phyloP scores from a whole-genome alignment of 371 early-diverging fungal species.

The Basidiobolus heterosporus region DNA sequence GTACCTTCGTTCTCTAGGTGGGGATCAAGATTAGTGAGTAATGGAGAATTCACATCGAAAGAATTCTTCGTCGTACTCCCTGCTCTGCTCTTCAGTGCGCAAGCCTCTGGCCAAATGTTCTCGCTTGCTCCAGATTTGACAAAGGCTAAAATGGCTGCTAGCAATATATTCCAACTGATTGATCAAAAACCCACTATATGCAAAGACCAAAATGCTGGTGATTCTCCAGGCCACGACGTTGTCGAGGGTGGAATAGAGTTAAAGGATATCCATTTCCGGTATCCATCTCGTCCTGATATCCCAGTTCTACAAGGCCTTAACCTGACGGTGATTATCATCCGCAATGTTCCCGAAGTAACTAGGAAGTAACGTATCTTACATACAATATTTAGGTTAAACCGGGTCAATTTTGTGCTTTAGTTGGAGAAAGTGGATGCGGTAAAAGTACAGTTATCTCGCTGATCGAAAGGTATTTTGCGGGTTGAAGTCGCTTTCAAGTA shows the following conservation, averaged over 20 bases:
- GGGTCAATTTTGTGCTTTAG: constrained; percentile 72
- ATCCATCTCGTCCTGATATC: constrained; percentile 45
- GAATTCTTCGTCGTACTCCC: constrained; percentile 7
- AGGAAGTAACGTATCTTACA: too few species aligned
- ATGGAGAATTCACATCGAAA: constrained; percentile 8
- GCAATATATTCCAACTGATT: constrained; percentile 48
- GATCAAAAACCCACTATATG: constrained; percentile 35
- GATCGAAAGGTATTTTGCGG: constrained; percentile 36
- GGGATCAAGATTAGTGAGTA: constrained; percentile 26
- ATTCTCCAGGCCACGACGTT: constrained; percentile 26
- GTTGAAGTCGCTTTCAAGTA: too few species aligned
- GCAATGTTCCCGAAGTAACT: too few species aligned
- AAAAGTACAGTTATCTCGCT: constrained; percentile 54
- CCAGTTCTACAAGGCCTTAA: constrained; percentile 40
- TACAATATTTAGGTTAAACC: constrained; percentile 46
- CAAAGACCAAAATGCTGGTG: constrained; percentile 11
- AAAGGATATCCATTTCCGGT: constrained; percentile 44
- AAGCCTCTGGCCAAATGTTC: not conserved
- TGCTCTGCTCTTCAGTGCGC: not conserved
- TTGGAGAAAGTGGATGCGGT: constrained; percentile 37
- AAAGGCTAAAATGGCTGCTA: constrained; percentile 68
- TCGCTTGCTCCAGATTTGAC: constrained; percentile 36
- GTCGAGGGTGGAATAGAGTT: constrained; percentile 40
- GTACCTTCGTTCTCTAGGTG: constrained; percentile 36
- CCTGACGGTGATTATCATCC: constrained; percentile 28